Conservation (phyloP, 176 grass and related monocot species). For the Miscanthus lutarioriparius region DNA sequence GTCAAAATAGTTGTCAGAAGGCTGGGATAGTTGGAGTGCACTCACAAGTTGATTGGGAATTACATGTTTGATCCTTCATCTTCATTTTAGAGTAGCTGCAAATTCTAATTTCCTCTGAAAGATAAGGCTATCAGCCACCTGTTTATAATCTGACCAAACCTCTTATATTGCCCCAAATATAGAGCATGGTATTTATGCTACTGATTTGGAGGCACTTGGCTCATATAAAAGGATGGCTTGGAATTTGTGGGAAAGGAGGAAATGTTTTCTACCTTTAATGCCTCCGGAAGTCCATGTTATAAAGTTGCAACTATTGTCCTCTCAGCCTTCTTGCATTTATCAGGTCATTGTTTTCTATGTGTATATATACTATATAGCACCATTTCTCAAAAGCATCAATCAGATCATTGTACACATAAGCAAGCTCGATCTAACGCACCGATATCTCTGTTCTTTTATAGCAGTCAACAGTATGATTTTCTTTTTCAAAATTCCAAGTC, state of each 20-base stretch:
- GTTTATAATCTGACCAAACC: background rate
- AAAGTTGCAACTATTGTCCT: background rate
- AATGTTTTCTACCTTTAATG: slow-evolving; percentile 5
- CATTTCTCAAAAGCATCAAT: background rate
- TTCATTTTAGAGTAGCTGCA: background rate
- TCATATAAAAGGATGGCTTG: background rate
- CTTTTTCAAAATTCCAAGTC: background rate
- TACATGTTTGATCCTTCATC: background rate
- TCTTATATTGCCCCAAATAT: background rate
- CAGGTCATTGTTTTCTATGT: background rate
- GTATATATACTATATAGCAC: slow-evolving; percentile 5
- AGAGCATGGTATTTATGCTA: background rate
- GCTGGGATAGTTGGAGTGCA: background rate
- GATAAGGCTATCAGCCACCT: background rate
- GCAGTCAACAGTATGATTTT: background rate
- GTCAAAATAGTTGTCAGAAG: background rate
- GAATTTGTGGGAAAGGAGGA: background rate
- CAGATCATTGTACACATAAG: background rate
- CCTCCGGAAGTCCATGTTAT: background rate
- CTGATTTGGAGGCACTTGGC: background rate
- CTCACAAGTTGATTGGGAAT: background rate
- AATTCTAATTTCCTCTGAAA: background rate
- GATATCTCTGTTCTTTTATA: background rate
- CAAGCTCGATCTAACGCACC: background rate
- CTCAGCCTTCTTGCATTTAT: background rate